Evolutionary conservation across 2,329 filamentous ascomycete species (phyloP).

Genomic region (Penicillium occitanis): DNA sequence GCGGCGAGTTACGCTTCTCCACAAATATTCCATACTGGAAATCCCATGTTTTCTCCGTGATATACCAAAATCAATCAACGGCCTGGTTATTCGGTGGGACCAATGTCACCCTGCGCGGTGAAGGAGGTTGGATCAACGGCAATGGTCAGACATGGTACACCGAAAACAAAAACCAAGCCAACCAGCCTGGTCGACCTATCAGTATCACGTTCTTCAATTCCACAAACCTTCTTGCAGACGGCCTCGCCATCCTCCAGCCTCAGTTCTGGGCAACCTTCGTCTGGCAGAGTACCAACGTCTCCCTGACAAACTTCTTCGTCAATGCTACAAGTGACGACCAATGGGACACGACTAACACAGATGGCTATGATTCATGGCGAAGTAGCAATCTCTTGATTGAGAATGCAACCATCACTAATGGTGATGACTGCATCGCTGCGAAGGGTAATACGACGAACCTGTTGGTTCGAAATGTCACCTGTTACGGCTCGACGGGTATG

Average conservation of each 20-base stretch:
- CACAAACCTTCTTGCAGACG: conserved; percentile 50
- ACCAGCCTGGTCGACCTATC: conserved; percentile 53
- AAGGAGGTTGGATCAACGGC: conserved; percentile 58
- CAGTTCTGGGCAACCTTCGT: conserved; percentile 55
- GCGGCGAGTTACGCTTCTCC: conserved; percentile 40
- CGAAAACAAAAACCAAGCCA: conserved; percentile 46
- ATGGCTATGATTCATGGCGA: conserved; percentile 55
- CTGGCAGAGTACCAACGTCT: conserved; percentile 51
- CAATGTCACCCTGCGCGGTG: conserved; percentile 51
- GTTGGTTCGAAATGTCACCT: conserved; percentile 41
- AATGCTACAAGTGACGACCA: conserved; percentile 48
- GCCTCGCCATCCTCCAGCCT: conserved; percentile 50
- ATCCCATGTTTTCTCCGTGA: conserved; percentile 51
- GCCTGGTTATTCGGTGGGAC: conserved; percentile 58
- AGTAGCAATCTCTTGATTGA: conserved; percentile 47
- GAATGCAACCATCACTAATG: conserved; percentile 46
- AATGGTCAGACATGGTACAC: conserved; percentile 61
- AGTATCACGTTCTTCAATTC: conserved; percentile 53
- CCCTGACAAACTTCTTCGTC: conserved; percentile 56
- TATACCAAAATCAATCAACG: conserved; percentile 57
- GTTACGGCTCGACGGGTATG: conserved; percentile 40
- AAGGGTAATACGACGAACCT: conserved; percentile 46
- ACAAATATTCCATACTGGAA: conserved; percentile 55
- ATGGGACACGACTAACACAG: conserved; percentile 52
- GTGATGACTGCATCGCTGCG: conserved; percentile 43